A percentile compares a stretch with the other conserved stretches of the same genome.
Conservation (phyloP, 192 early-diverging fungal species). For the Coemansia sp. region DNA sequence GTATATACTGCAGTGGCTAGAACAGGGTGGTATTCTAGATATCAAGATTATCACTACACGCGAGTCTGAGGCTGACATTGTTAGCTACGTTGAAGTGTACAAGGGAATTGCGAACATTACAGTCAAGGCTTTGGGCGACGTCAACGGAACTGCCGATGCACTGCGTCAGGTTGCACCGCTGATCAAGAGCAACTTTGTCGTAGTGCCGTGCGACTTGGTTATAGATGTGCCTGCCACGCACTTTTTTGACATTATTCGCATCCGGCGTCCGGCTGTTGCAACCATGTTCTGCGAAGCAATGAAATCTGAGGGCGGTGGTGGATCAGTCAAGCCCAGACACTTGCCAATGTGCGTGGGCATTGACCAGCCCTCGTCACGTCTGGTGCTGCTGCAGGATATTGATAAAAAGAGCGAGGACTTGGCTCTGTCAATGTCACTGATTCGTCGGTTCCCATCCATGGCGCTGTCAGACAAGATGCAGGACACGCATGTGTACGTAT, state of each 20-base stretch:
- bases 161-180: conserved; percentile 75
- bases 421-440: conserved; percentile 52
- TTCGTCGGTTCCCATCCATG: conserved; percentile 78
- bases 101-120: conserved; percentile 60
- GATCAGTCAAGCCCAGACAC: conserved; percentile 34
- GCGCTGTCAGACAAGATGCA: conserved; percentile 77
- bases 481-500: conserved; percentile 91
- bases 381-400: conserved; percentile 39
- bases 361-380: conserved; percentile 53
- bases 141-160: conserved; percentile 79
- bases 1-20: conserved; percentile 93
- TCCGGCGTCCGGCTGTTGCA: conserved; percentile 75
- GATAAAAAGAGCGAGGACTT: conserved; percentile 22
- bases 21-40: conserved; percentile 71
- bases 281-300: conserved; percentile 79
- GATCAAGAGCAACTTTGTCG: conserved; percentile 90
- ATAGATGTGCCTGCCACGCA: conserved; percentile 80
- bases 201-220: conserved; percentile 88
- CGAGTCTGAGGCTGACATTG: conserved; percentile 61
- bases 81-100: conserved; percentile 51
- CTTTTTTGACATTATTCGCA: conserved; percentile 81
- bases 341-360: conserved; percentile 39
- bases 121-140: conserved; percentile 53
- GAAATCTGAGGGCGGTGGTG: conserved; percentile 70
- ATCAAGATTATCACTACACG: conserved; percentile 78